Evolutionary conservation across 1,284 basidiomycete species (phyloP), one percentile per base, ranked within the genome.

Genomic region (Taiwanofungus camphoratus): DNA sequence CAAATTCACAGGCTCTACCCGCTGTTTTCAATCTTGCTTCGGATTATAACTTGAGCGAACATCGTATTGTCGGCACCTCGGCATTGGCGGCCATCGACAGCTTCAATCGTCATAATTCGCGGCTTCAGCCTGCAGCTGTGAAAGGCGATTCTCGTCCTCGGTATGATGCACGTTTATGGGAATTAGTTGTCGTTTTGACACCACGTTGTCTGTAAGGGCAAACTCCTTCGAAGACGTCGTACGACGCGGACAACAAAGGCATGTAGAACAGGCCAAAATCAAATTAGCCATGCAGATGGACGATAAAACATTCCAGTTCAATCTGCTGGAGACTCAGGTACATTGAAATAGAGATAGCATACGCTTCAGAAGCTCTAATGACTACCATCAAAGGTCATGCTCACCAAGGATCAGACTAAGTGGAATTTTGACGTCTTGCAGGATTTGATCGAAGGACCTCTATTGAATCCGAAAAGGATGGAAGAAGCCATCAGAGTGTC

Each of bases 401-500:
- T 86, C 24, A 87, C 85, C 8, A 92, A 92, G 58, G 95, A 99
- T 53, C 82, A 92, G 54, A 80, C 77, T 3, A 93, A 89, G 56
- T 99, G 96, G 96, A 92, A 89, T 55, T 88, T 87, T 57, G 92
- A 96, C 3, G 77, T 81, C 16, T 70, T 99, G 42, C 80, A 87
- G 55, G 93, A 96, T 37, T 72, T 99, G 12, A 77, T 98, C 16
- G 92, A 98, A 54, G 95, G 96, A 0, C 92, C 94, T 1, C 67
- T 99, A 38, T 71, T 93, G 36, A 95, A 94, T 56, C 82, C 92
- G 1, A 91, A 90, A 57, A 74, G 96, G n/a, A 75, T 99, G 58
- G 96, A 99, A 56, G 96, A 99, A 64, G 92, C 91, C 1, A 89
- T 95, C 60, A 88, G 86, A 58, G 90, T 86, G 9, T 86, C 89